Evolutionary conservation across 2,329 filamentous ascomycete genomes (phyloP).

Genomic region (Tolypocladium tropicale): DNA sequence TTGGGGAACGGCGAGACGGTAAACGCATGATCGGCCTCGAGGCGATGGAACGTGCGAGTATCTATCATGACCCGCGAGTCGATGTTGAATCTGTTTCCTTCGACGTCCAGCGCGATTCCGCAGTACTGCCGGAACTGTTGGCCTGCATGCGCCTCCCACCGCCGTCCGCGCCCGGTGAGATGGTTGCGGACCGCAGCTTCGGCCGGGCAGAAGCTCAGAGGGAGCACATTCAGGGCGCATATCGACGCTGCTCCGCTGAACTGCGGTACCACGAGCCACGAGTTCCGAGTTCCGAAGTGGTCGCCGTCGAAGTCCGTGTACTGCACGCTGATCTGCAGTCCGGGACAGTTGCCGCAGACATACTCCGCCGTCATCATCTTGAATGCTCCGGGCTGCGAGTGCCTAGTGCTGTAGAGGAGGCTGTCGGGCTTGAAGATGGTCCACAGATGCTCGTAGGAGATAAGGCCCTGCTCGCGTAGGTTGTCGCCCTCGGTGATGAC

Average conservation of each 20-base stretch:
- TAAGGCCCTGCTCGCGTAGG: neutral
- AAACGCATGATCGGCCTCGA: neutral
- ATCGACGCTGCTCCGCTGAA: neutral
- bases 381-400: neutral
- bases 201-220: neutral
- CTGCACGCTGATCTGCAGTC: neutral
- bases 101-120: neutral
- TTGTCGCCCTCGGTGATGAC: neutral
- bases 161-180: neutral
- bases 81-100: neutral
- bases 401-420: neutral
- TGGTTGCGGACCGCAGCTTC: neutral
- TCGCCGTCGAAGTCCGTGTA: neutral
- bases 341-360: neutral
- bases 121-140: neutral
- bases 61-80: neutral
- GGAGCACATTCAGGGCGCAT: neutral
- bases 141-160: neutral
- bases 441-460: neutral
- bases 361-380: neutral
- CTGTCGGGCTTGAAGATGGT: neutral
- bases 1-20: neutral
- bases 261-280: neutral
- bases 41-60: neutral
- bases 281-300: neutral